Evolutionary conservation across 2,329 filamentous ascomycete genomes (phyloP), one percentile per base, ranked within the genome.

Genomic region (Celoporthe dispersa): DNA sequence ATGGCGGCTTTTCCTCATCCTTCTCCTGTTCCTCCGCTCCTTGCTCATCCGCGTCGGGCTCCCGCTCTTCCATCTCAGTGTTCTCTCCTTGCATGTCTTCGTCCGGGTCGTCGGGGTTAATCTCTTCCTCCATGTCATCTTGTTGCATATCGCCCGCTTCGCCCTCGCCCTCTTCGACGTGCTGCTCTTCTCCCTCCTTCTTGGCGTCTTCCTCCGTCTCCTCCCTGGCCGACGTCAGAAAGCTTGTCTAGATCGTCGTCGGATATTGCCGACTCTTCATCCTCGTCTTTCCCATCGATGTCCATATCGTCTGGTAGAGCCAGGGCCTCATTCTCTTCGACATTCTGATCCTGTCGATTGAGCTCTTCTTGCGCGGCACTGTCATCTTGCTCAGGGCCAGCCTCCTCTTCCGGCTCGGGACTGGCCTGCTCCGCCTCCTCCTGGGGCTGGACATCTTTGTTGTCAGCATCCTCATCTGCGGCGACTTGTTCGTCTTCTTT

Each of bases 71-170:
- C 70, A 70, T 72, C 63, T 68, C 70, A 25, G 66, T 55, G n/a
- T 70, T 70, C 12, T 72, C 70, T 9, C 70, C 70, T 39, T 55
- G 53, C 70, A 68, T 66, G 31, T 72, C 68, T 61, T 72, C 68
- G 12, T 72, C 70, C 14, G 68, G 61, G 33, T 66, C 60, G 11
- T 70, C 71, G 1, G 41, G 73, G 62, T 79, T 76, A 12, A 72
- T 74, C n/a, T 78, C 71, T 60, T 80, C 77, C 44, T 97, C 90
- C 85, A 98, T 91, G 73, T 97, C 93, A 57, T 97, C 94, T 41
- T 72, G 70, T 31, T 70, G 64, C 70, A 72, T 72, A 0, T 68
- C 70, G 25, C 62, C 70, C 51, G 67, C 44, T 1, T 72, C 69
- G 28, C 66, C 71, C 0, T 94, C 91, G 19, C 81, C 80, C 39